These are phyloP conservation scores for Petunia axillaris DNA, from an alignment of 257 asterid genomes.

Conservation along the genomic window DNA sequence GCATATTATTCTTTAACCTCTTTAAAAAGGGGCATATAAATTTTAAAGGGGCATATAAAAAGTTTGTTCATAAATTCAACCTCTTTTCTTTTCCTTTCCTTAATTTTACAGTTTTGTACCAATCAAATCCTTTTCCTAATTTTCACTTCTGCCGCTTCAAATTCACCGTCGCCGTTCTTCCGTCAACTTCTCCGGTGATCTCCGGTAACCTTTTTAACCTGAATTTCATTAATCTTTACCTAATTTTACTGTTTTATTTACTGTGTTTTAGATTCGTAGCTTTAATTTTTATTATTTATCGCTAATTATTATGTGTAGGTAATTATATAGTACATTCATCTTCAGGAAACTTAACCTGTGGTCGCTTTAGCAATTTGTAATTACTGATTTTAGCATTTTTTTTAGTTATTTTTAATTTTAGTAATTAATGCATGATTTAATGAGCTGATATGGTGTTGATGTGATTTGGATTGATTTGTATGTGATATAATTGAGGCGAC, in stretches of 20 bases:
- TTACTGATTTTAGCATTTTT: not conserved
- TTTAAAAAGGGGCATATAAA: too few relatives aligned
- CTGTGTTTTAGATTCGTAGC: not conserved
- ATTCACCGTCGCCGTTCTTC: not conserved
- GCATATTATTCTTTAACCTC: too few relatives aligned
- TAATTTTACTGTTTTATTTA: not conserved
- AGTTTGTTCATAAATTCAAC: too few relatives aligned
- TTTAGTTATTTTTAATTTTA: not conserved
- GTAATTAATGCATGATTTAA: not conserved
- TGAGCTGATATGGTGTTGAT: not conserved
- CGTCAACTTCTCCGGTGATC: not conserved
- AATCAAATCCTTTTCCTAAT: not conserved
- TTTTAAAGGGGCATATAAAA: too few relatives aligned
- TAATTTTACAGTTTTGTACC: not conserved
- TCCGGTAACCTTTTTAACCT: not conserved
- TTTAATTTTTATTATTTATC: not conserved
- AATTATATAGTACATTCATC: not conserved
- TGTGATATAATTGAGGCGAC: not conserved
- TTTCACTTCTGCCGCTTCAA: not conserved
- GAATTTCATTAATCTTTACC: not conserved
- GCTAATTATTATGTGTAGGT: not conserved
- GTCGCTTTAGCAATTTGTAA: not conserved
- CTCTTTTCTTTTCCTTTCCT: not conserved
- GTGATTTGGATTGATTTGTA: not conserved
- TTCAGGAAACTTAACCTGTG: not conserved